Conservation (phyloP, 164 flowering plant species). For the Dillenia turbinata region DNA sequence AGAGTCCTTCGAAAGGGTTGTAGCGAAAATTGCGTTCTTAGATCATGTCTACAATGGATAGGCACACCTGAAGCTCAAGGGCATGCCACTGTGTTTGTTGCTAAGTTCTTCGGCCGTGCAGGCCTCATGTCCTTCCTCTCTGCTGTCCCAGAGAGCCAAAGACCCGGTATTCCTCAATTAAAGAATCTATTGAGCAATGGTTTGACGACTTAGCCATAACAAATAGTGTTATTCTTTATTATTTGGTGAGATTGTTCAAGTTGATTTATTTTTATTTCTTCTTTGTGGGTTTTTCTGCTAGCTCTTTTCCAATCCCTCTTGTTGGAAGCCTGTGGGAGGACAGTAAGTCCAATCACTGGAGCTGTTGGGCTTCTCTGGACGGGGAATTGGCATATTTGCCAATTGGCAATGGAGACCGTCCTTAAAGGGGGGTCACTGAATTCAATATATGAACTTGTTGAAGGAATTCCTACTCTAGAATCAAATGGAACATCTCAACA, state of each 20-base stretch:
- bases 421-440: conserved; percentile 36
- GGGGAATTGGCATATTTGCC: conserved; percentile 65
- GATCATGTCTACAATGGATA: conserved; percentile 58
- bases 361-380: conserved; percentile 61
- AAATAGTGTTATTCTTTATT: conserved; percentile 4
- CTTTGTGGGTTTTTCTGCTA: conserved; percentile 10
- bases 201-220: no score
- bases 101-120: conserved; percentile 73
- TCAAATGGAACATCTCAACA: conserved; percentile 9
- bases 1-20: conserved; percentile 62
- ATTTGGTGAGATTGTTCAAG: background rate
- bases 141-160: conserved; percentile 42
- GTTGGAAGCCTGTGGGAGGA: conserved; percentile 61
- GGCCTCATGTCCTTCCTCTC: conserved; percentile 66
- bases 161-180: conserved; percentile 32
- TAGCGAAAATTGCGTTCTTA: conserved; percentile 49
- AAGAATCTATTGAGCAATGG: no score
- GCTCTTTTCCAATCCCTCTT: conserved; percentile 58
- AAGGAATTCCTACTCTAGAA: conserved; percentile 10
- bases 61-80: conserved; percentile 52
- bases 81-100: conserved; percentile 68
- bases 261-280: background rate
- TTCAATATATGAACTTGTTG: conserved; percentile 21
- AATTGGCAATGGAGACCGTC: conserved; percentile 59
- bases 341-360: conserved; percentile 61